Conservation (phyloP, 805 yeast genomes). For the Candida nanaspora region DNA sequence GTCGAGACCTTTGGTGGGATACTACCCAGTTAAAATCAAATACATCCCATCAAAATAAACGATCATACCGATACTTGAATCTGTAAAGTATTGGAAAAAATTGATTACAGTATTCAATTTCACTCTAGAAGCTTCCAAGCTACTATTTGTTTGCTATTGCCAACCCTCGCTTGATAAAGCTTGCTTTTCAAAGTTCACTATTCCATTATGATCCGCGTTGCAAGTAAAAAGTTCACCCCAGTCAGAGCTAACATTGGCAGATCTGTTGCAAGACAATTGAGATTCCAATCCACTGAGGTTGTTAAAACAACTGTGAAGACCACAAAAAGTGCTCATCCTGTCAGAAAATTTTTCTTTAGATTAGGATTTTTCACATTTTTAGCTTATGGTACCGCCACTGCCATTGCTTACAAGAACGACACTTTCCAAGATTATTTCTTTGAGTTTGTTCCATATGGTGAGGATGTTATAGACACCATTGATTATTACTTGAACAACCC, state of each 20-base stretch:
- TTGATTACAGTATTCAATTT: too few relatives aligned
- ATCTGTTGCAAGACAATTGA: constrained; percentile 6
- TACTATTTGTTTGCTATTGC: not conserved
- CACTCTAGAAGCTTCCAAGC: too few relatives aligned
- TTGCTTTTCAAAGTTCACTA: not conserved
- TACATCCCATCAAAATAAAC: too few relatives aligned
- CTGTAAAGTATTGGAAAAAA: too few relatives aligned
- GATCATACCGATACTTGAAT: too few relatives aligned
- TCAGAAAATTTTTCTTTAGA: constrained; percentile 20
- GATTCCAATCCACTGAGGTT: constrained; percentile 15
- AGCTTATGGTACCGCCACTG: constrained; percentile 55
- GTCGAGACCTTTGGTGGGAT: too few relatives aligned
- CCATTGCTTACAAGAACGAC: constrained; percentile 47
- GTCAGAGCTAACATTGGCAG: not conserved
- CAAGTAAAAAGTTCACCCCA: not conserved
- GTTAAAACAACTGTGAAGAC: constrained; percentile 9
- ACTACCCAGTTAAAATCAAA: too few relatives aligned
- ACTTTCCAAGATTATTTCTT: constrained; percentile 55
- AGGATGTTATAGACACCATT: constrained; percentile 39
- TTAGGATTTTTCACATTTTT: constrained; percentile 18
- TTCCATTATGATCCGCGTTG: not conserved
- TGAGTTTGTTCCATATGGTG: constrained; percentile 61
- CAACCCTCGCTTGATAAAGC: too few relatives aligned
- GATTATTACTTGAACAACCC: constrained; percentile 30
- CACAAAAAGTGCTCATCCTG: constrained; percentile 15